phyloP scores from a whole-genome alignment of 225 moss, liverwort and hornwort genomes.

The Sphagnum tenellum region DNA sequence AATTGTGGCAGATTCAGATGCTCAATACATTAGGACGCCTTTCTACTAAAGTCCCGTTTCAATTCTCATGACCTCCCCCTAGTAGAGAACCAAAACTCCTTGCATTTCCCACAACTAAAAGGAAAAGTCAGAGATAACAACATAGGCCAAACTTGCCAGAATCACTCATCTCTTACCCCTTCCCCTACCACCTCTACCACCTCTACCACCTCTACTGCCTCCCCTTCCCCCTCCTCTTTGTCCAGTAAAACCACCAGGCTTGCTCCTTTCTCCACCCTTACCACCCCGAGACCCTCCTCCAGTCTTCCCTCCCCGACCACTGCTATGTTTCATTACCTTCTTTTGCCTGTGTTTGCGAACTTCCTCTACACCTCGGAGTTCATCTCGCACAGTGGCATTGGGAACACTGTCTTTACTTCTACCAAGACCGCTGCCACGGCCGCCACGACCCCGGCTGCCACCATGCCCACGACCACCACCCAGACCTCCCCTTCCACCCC shows the following conservation, averaged over 20 bases:
- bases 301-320: constrained; percentile 10
- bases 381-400: constrained; percentile 61
- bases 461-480: constrained; percentile 9
- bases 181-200: too few relatives aligned
- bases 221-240: constrained; percentile 6
- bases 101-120: too few relatives aligned
- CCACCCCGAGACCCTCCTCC: constrained; percentile 8
- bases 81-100: too few relatives aligned
- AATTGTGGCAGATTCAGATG: too few relatives aligned
- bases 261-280: constrained; percentile 14
- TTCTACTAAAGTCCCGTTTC: too few relatives aligned
- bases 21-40: too few relatives aligned
- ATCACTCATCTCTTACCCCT: too few relatives aligned
- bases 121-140: too few relatives aligned
- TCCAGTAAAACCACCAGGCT: constrained; percentile 8
- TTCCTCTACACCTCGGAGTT: constrained; percentile 84
- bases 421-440: constrained; percentile 11
- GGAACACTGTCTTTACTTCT: constrained; percentile 49
- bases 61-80: too few relatives aligned
- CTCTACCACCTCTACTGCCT: constrained; percentile 2
- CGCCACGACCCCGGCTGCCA: constrained; percentile 23
- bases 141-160: too few relatives aligned
- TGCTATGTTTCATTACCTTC: constrained; percentile 52
- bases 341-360: constrained; percentile 92
- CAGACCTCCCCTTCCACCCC: constrained; percentile 17